Base-by-base conservation (phyloP, 2,329 filamentous ascomycete species). In the Pseudonectria buxi region DNA sequence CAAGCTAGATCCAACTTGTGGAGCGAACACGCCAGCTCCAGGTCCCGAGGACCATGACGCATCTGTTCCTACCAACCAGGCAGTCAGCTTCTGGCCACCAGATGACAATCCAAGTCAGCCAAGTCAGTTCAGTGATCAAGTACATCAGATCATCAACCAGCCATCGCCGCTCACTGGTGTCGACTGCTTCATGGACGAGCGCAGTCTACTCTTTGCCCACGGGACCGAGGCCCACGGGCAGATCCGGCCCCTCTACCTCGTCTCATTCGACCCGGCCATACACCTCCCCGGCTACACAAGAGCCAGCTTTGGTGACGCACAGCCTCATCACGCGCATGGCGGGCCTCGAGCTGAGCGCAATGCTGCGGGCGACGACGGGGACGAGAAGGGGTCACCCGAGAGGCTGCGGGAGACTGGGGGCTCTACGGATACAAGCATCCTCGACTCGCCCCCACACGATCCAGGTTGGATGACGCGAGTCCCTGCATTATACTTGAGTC, bases 121-220 rank as follows among this genome's bases (percentile, higher is more conserved):
- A 6, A 30, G 31, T 13, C 2, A 18, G 4, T 27, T 26, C 6
- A 28, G 40, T n/a, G 37, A 53, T 15, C 49, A 54, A n/a, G 37
- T 64, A 4, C 47, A 57, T 16, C 43, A 55, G 6, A 48, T 73
- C 4, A 50, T 65, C 29, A 69, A 64, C 24, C 49, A 43, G 7
- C 22, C 37, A 26, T 30, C 35, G 12, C 30, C 39, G 36, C 63
- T 68, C 1, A 58, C 59, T 0, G 40, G 43, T 6, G 52, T 72
- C 2, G 53, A 61, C 2, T 69, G 67, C 13, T 53, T 49, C 12
- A 65, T 64, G 49, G 69, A 74, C 41, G 66, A 71, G n/a, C 53
- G 64, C 10, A 63, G 61, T 4, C 41, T 74, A n/a, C 51, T 73
- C 3, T 75, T 72, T 45, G 53, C 62, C 32, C 35, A 53, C 35